These are phyloP conservation scores for Suillus alpinus DNA, from an alignment of 768 basidiomycete genomes.

Conservation along the genomic window DNA sequence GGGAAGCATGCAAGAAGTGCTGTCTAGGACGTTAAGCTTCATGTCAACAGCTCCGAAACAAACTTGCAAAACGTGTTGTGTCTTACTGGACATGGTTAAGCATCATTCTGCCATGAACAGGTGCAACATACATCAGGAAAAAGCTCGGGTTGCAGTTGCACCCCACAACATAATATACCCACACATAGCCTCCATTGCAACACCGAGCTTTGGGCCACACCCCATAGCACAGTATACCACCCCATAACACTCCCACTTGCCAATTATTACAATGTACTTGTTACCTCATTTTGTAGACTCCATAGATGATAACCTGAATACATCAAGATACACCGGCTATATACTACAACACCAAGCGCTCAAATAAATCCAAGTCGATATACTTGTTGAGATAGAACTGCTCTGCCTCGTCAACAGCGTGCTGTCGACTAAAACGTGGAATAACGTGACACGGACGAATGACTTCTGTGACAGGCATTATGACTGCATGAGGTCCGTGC, in stretches of 20 bases:
- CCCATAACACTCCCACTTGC: neutral
- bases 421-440: neutral
- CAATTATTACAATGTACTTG: neutral
- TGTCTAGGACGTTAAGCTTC: too few species aligned
- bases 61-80: too few species aligned
- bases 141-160: neutral
- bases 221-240: neutral
- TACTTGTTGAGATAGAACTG: slow-evolving; percentile 1
- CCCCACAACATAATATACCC: neutral
- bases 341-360: neutral
- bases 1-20: too few species aligned
- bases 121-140: neutral
- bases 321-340: neutral
- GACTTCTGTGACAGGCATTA: neutral
- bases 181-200: neutral
- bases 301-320: neutral
- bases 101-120: too few species aligned
- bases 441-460: neutral
- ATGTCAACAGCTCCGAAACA: too few species aligned
- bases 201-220: neutral
- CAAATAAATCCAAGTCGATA: neutral
- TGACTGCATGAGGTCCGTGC: neutral
- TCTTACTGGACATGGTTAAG: too few species aligned
- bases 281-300: neutral
- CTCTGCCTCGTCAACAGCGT: neutral